Base-by-base conservation (phyloP, 768 basidiomycete genomes). In the Boletus patriciae region DNA sequence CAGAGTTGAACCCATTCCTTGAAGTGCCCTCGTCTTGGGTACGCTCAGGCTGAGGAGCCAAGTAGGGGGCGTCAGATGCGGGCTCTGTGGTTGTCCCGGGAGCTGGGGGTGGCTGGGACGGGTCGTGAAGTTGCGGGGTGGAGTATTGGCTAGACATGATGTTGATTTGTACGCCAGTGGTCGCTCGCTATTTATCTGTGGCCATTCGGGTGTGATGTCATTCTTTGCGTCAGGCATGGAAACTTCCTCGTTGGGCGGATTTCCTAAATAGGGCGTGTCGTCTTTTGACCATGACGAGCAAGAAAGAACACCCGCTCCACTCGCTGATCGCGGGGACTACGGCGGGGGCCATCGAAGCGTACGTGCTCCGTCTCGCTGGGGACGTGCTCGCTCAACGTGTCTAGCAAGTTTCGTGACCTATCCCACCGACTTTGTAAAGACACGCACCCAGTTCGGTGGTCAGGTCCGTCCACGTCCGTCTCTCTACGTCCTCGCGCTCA, bases 341-440 rank as follows among this genome's bases (percentile, higher is more conserved):
- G 0, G 96, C 97, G 25, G 96, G 97, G 16, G 94, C 88, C 9
- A 79, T 97, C 55, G 95, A 98, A 78, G 92, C 92, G 90, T 92
- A 73, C 76, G 88, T 76, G 7, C n/a, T 16, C 44, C 3, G 7
- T 36, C 3, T 27, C 15, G 29, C 19, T 3, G 2, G 11, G 10
- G 3, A 4, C 10, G 10, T 18, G 2, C 31, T 56, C 49, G 57
- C 73, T 76, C 65, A 80, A 63, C 60, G 59, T 69, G 64, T 74
- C 68, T 65, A 72, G 68, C 64, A 69, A 92, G 90, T 57, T 89
- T 90, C 74, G 74, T 89, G 60, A 95, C 91, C 19, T 96, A 93
- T 63, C 92, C 93, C 1, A 87, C 90, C 0, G 94, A 98, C 70
- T 95, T 85, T 65, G 87, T 96, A 49, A 98, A 98, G 75, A 98